Base-by-base conservation (phyloP, 106 monocot species). In the Platanthera guangdongensis region DNA sequence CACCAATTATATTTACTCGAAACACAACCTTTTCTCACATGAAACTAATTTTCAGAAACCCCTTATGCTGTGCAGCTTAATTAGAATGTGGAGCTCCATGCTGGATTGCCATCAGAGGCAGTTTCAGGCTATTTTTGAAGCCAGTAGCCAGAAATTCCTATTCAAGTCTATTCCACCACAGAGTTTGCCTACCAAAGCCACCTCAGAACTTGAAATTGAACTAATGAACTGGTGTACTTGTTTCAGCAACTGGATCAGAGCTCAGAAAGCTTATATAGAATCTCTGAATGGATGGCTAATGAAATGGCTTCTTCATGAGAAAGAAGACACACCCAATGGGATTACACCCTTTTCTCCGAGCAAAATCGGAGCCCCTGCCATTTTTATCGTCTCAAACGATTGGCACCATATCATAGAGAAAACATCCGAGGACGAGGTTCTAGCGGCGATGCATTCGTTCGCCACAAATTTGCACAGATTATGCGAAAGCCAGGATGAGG, bases 71-170 rank as follows among this genome's bases (percentile, higher is more conserved):
- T 76, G 79, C 86, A 95, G 95, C 70, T 80, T 83, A 80, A 78
- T 85, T 13, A 82, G 60, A 63, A 92, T 95, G 92, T 95, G 95
- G 92, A 95, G 81, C 47, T 85, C 80, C 4, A 75, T 95, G 51
- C 65, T 92, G 12, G 83, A 85, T 15, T 92, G 92, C 50, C 92
- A 95, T 85, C 92, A 76, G 50, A 95, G 85, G 75, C 95, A 95
- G 71, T 90, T 88, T 47, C 84, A 84, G 75, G 90, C 90, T 10
- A 85, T 92, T 54, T 48, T 81, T 19, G 83, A 87, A 73, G 79
- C 87, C 81, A 85, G 88, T 83, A 85, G 70, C 55, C 78, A 84
- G 16, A 80, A 76, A 52, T 74, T 95, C 8, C 77, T 80, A 28
- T 79, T 81, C 48, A 88, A 81, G 83, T 79, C 79, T 28, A 74